These are phyloP conservation scores for Ogataea trehaloabstinens DNA, from an alignment of 805 yeast species.

Conservation along the genomic window DNA sequence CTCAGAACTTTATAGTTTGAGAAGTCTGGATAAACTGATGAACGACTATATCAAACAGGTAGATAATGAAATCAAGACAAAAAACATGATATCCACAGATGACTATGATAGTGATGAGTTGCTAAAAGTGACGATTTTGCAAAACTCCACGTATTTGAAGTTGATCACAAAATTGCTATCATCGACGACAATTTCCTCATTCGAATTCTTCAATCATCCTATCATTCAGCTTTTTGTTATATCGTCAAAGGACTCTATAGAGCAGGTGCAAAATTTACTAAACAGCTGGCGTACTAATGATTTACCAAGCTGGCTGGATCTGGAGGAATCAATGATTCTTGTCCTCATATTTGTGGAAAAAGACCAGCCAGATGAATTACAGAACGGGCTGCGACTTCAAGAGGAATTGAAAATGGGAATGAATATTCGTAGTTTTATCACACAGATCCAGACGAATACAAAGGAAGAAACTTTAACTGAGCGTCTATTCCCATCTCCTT, in stretches of 20 bases:
- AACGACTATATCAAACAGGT: constrained; percentile 22
- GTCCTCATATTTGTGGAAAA: constrained; percentile 51
- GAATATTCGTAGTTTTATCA: constrained; percentile 21
- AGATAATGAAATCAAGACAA: constrained; percentile 14
- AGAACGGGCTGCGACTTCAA: constrained; percentile 32
- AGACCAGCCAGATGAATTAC: constrained; percentile 42
- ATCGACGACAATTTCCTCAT: constrained; percentile 61
- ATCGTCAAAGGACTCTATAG: constrained; percentile 51
- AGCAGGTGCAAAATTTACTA: constrained; percentile 56
- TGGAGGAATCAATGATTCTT: constrained; percentile 57
- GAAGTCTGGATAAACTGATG: constrained; percentile 14
- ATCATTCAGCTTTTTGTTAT: constrained; percentile 69
- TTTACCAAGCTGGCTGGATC: constrained; percentile 64
- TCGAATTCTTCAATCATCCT: constrained; percentile 88
- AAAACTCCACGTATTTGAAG: constrained; percentile 52
- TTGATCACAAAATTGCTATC: constrained; percentile 59
- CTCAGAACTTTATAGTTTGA: constrained; percentile 24
- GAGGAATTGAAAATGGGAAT: constrained; percentile 27
- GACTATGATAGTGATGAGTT: constrained; percentile 1
- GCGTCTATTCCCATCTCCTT: constrained; percentile 29
- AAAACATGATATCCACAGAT: not conserved
- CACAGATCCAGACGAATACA: constrained; percentile 11
- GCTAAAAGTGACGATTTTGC: constrained; percentile 25
- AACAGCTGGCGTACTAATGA: constrained; percentile 46
- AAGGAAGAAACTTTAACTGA: constrained; percentile 3